Evolutionary conservation across 1,284 basidiomycete genomes (phyloP).

Genomic region (Papiliotrema laurentii): DNA sequence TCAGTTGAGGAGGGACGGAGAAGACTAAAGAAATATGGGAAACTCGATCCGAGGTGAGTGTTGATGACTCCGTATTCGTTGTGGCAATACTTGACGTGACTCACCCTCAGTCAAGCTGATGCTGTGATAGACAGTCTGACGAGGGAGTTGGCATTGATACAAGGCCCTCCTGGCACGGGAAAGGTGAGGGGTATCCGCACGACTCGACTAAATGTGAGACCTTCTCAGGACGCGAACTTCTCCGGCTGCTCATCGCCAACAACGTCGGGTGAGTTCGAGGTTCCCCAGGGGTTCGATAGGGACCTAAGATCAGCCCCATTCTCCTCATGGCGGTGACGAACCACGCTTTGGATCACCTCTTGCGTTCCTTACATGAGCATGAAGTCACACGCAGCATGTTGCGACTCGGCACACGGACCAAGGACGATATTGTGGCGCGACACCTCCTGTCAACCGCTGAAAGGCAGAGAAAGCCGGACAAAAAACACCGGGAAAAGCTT

Average conservation of each 20-base stretch:
- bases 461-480: slow-evolving; percentile 14
- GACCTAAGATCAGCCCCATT: slow-evolving; percentile 48
- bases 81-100: slow-evolving; percentile 31
- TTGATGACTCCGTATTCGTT: slow-evolving; percentile 38
- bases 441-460: slow-evolving; percentile 56
- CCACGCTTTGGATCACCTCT: slow-evolving; percentile 67
- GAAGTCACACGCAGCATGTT: slow-evolving; percentile 60
- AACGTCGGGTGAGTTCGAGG: slow-evolving; percentile 32
- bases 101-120: slow-evolving; percentile 58
- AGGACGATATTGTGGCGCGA: slow-evolving; percentile 57
- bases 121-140: slow-evolving; percentile 60
- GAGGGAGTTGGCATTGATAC: slow-evolving; percentile 60
- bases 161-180: slow-evolving; percentile 72
- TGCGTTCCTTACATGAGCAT: slow-evolving; percentile 59
- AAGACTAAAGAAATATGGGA: slow-evolving; percentile 41
- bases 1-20: slow-evolving; percentile 51
- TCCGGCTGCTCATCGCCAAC: slow-evolving; percentile 59
- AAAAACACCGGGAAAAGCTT: neutral
- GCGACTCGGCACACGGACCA: slow-evolving; percentile 59
- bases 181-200: slow-evolving; percentile 57
- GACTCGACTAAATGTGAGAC: too few relatives aligned
- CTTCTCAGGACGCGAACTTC: slow-evolving; percentile 62
- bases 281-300: neutral
- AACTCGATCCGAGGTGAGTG: slow-evolving; percentile 34
- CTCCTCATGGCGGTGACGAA: slow-evolving; percentile 69